A percentile compares a stretch with the other conserved stretches of the same genome.
Evolutionary conservation across 1,284 basidiomycete genomes (phyloP).

Genomic region (Irpex lacteus): DNA sequence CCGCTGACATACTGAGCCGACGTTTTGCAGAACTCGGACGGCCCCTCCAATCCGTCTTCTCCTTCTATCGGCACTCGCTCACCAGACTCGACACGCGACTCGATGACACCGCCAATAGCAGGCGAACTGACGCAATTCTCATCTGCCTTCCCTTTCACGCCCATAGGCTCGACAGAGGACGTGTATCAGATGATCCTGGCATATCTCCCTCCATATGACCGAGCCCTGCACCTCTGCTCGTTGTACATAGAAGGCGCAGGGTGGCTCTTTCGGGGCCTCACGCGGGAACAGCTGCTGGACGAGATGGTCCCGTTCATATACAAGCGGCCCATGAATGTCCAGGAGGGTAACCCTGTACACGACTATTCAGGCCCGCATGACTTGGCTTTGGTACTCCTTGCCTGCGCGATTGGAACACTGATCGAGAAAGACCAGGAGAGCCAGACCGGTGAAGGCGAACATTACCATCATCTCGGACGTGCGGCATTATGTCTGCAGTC

Average conservation of each 20-base stretch:
- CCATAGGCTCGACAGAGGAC: conserved; percentile 44
- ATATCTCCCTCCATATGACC: conserved; percentile 29
- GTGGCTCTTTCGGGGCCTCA: conserved; percentile 58
- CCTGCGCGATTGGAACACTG: conserved; percentile 60
- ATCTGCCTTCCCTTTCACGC: conserved; percentile 61
- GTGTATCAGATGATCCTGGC: conserved; percentile 47
- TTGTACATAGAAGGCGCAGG: conserved; percentile 53
- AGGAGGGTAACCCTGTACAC: conserved; percentile 18
- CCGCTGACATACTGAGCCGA: conserved; percentile 4
- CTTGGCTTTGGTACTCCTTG: conserved; percentile 52
- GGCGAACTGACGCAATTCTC: conserved; percentile 53
- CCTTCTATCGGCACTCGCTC: conserved; percentile 20
- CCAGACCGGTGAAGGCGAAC: conserved; percentile 45
- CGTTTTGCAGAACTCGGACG: conserved; percentile 20
- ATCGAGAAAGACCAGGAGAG: conserved; percentile 61
- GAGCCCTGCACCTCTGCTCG: conserved; percentile 59
- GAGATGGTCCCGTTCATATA: conserved; percentile 60
- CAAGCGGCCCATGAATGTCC: conserved; percentile 30
- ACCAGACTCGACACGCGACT: conserved; percentile 30
- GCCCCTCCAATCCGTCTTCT: conserved; percentile 6
- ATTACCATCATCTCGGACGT: conserved; percentile 52
- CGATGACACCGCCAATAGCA: conserved; percentile 33
- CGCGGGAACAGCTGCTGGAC: conserved; percentile 59
- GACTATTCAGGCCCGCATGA: conserved; percentile 45
- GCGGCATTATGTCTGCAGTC: conserved; percentile 35